Conservation (phyloP, 306 rosid genomes). For the Casuarina equisetifolia region DNA sequence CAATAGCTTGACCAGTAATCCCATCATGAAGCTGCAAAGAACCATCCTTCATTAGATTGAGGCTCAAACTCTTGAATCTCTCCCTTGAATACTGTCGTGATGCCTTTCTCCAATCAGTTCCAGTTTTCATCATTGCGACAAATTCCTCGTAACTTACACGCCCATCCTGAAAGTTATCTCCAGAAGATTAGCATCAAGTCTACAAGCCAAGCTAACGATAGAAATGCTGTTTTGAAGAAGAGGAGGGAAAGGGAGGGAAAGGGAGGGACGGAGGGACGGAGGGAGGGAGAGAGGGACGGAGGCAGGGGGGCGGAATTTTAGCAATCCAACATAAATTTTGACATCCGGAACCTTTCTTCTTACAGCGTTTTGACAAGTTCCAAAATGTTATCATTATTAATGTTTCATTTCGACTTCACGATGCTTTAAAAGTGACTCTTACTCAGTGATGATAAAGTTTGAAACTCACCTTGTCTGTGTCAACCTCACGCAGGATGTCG, state of each 20-base stretch:
- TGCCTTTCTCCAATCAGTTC: conserved; percentile 99
- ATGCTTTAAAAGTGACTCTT: not conserved
- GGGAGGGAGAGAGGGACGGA: conserved; percentile 5
- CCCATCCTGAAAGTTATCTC: conserved; percentile 61
- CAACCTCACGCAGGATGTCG: conserved; percentile 95
- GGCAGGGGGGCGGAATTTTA: not conserved
- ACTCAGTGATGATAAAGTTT: conserved; percentile 16
- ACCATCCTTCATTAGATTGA: conserved; percentile 95
- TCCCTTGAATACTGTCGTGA: conserved; percentile 98
- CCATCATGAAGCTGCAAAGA: conserved; percentile 94
- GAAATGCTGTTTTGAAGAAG: not conserved
- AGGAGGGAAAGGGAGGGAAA: conserved; percentile 1
- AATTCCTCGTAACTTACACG: conserved; percentile 91
- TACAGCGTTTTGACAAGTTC: not conserved
- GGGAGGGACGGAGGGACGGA: no score
- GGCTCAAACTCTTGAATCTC: conserved; percentile 96
- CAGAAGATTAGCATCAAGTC: not conserved
- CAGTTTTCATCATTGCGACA: conserved; percentile 97
- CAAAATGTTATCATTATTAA: not conserved
- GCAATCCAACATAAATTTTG: not conserved
- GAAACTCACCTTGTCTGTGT: conserved; percentile 87
- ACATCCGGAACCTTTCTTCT: not conserved
- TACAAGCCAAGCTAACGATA: not conserved
- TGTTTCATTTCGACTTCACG: conserved; percentile 16
- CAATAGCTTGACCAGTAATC: conserved; percentile 75